Percentiles rank a stretch among this genome's conserved stretches.
Evolutionary conservation across 208 protist genomes (phyloP).

Genomic region (Naegleria lovaniensis): DNA sequence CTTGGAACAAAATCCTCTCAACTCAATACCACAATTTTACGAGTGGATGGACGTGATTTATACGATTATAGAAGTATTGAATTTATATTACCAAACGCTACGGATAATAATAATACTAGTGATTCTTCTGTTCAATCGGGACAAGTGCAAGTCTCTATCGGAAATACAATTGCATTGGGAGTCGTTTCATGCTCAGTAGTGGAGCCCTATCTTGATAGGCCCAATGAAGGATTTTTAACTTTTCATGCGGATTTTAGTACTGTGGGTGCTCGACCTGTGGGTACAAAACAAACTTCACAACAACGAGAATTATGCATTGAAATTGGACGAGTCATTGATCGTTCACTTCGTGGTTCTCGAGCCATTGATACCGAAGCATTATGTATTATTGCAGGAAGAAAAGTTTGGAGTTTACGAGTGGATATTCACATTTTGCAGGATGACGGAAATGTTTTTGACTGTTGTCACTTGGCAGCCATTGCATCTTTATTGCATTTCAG

Average conservation of each 20-base stretch:
- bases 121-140: constrained; percentile 28
- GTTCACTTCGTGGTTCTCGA: constrained; percentile 64
- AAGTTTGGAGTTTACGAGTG: constrained; percentile 74
- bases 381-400: constrained; percentile 82
- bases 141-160: constrained; percentile 67
- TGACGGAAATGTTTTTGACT: constrained; percentile 83
- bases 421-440: constrained; percentile 84
- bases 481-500: constrained; percentile 77
- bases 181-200: constrained; percentile 75
- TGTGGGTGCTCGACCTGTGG: constrained; percentile 48
- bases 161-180: constrained; percentile 71
- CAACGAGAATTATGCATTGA: constrained; percentile 38
- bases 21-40: neutral
- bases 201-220: constrained; percentile 78
- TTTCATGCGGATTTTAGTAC: constrained; percentile 74
- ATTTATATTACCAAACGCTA: neutral
- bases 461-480: constrained; percentile 69
- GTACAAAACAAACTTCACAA: constrained; percentile 4
- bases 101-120: neutral
- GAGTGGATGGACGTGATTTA: neutral
- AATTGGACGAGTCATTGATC: constrained; percentile 69
- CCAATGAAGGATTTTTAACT: constrained; percentile 86
- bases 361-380: constrained; percentile 89
- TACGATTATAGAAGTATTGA: constrained; percentile 13
- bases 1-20: neutral